Base-by-base conservation (phyloP, 2,329 filamentous ascomycete genomes). In the Xylariaceae sp. region DNA sequence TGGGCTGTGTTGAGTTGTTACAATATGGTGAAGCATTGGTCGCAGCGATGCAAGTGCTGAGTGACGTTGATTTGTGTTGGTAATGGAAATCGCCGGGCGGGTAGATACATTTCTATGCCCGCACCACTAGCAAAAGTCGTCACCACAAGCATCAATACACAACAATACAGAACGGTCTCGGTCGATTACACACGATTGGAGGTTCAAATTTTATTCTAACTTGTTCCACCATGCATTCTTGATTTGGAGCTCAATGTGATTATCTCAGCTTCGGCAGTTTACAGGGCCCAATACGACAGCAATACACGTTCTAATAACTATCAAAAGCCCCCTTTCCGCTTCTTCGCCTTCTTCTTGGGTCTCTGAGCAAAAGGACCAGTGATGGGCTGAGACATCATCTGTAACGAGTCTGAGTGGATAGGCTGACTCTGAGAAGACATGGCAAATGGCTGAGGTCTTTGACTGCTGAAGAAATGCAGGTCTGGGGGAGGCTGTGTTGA, bases 381-480 rank as follows among this genome's bases (percentile, higher is more conserved):
- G 9, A 52, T 34, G n/a, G 60, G 60, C 39, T 63, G 60, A 13
- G 59, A 61, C 60, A 62, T 62, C 11, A 48, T 50, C 4, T 54
- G 45, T 9, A 47, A 2, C 15, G 54, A 47, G 26, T 54, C 51
- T 2, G 57, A 59, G 13, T 47, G 44, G 19, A 50, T 30, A 30
- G 39, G 29, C 31, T 51, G 52, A 16, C 44, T 48, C 37, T 56
- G 56, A 22, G 52, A 56, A 19, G 37, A 50, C 16, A 22, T 34
- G 8, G 28, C 49, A 17, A 43, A 29, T 12, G 59, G 50, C 35
- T 55, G 50, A 31, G 43, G 53, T 19, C 15, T 15, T 35, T 60
- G 59, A 33, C 50, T 61, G 30, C 47, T 58, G 34, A 52, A 52
- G 42, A 51, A 53, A 13, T 39, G 48, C 3, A 37, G 55, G 8